Evolutionary conservation across 306 rosid genomes (phyloP), one percentile per base, ranked within the genome.

Genomic region (Erythrophleum fordii): DNA sequence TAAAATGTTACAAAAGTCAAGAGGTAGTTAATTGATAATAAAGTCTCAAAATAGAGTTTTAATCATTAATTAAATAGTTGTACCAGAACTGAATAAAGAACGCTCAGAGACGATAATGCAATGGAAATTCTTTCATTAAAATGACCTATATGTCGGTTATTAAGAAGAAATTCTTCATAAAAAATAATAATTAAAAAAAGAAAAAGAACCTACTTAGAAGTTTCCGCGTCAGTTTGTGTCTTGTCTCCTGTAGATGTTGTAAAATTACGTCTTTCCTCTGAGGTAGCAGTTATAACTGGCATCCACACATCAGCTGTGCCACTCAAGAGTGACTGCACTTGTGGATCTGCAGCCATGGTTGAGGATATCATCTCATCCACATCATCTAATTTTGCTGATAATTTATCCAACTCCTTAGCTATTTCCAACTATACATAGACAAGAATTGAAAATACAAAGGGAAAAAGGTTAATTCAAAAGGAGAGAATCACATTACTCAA

Each of bases 301-400:
- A 95, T 83, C 99, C 97, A 95, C 52, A 91, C 73, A 82, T 89
- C 92, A 69, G 97, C 95, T 2, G 99, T 93, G n/a, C 71, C 89
- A 65, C 97, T 95, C 88, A 95, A 82, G 51, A 93, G 94, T 5
- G 94, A 85, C 45, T 79, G 86, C 79, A 95, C 99, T 62, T 93
- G 92, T 8, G 99, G 99, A 85, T 95, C 97, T 52, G 89, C 77
- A 80, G 95, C 95, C 90, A 92, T 89, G 66, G 97, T 83, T 73
- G 97, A 82, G 69, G 97, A 95, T 84, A 93, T 89, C 97, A 91
- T 86, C 87, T 90, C 97, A 82, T 95, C 94, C 49, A 91, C 93
- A 85, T 93, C 85, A 82, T 90, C 99, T 75, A 95, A 77, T 89
- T 92, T 93, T 46, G 90, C 91, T 29, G 95, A 95, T 72, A 95